phyloP scores from a whole-genome alignment of 1,284 basidiomycete species.

The Rhodotorula sp. region DNA sequence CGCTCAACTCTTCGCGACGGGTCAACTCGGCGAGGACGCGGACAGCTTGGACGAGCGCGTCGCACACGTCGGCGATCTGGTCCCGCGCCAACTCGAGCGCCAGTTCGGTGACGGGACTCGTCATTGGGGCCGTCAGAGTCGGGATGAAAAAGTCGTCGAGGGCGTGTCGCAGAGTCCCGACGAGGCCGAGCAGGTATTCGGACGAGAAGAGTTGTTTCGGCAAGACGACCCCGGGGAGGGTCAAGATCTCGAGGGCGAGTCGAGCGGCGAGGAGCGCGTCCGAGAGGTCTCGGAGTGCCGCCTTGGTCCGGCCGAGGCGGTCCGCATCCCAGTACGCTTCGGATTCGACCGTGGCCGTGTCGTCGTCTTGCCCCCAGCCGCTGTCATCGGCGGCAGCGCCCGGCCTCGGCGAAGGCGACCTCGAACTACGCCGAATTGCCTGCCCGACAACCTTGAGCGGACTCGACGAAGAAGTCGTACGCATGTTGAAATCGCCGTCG shows the following conservation, averaged over 20 bases:
- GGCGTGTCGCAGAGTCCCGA: slow-evolving; percentile 49
- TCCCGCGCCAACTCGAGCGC: slow-evolving; percentile 31
- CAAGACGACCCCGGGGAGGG: slow-evolving; percentile 14
- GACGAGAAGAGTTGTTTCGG: slow-evolving; percentile 35
- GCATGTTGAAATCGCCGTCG: slow-evolving; percentile 5
- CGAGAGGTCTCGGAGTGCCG: slow-evolving; percentile 12
- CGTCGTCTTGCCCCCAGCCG: slow-evolving; percentile 44
- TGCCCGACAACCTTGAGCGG: not conserved
- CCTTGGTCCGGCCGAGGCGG: slow-evolving; percentile 3
- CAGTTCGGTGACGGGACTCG: slow-evolving; percentile 50
- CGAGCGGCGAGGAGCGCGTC: slow-evolving; percentile 31
- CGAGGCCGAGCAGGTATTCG: slow-evolving; percentile 61
- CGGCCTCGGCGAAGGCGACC: slow-evolving; percentile 45
- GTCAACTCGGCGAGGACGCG: slow-evolving; percentile 22
- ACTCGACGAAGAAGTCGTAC: slow-evolving; percentile 26
- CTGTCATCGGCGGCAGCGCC: slow-evolving; percentile 43
- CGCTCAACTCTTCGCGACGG: slow-evolving; percentile 63
- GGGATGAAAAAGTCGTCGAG: slow-evolving; percentile 49
- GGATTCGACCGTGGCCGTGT: not conserved
- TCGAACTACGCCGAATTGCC: slow-evolving; percentile 37
- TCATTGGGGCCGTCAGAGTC: slow-evolving; percentile 33
- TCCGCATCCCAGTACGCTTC: slow-evolving; percentile 24
- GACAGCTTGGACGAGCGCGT: slow-evolving; percentile 13
- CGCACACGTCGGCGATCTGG: slow-evolving; percentile 6
- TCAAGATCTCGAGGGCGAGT: slow-evolving; percentile 32